Percentiles rank a stretch among this genome's conserved stretches.
phyloP scores from a whole-genome alignment of 1,139 yeast genomes.

The Yamadazyma friedrichii region DNA sequence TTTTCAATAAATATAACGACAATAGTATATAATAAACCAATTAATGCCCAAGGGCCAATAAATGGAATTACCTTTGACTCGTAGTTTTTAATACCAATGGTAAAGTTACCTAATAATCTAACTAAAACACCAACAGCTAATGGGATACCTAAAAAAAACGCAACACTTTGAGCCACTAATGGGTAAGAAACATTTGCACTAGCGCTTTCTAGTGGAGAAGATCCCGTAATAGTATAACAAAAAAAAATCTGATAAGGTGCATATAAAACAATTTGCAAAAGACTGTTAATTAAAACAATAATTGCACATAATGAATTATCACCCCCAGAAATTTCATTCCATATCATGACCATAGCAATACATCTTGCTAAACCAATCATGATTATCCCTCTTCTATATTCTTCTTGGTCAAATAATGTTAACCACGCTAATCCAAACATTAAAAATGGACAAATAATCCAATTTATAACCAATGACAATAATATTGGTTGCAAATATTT shows the following conservation, averaged over 20 bases:
- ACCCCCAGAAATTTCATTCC: constrained; percentile 60
- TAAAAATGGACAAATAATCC: constrained; percentile 57
- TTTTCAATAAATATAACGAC: constrained; percentile 52
- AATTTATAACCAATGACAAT: constrained; percentile 47
- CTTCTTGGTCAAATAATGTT: constrained; percentile 46
- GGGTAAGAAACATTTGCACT: constrained; percentile 28
- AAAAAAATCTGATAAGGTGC: constrained; percentile 55
- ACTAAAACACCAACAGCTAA: constrained; percentile 45
- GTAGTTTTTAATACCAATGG: constrained; percentile 28
- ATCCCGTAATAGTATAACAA: constrained; percentile 38
- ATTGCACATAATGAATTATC: constrained; percentile 53
- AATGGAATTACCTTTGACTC: constrained; percentile 33
- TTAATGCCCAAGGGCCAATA: constrained; percentile 49
- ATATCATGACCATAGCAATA: constrained; percentile 63
- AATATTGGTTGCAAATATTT: constrained; percentile 24
- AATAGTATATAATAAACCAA: constrained; percentile 55
- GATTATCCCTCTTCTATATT: constrained; percentile 53
- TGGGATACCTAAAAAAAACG: constrained; percentile 56
- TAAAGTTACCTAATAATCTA: constrained; percentile 27
- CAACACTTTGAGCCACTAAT: constrained; percentile 51
- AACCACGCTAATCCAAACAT: constrained; percentile 63
- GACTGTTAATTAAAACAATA: constrained; percentile 50
- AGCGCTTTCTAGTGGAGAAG: constrained; percentile 9
- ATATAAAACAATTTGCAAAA: constrained; percentile 52
- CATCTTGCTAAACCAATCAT: constrained; percentile 63